Conservation (phyloP, 257 asterid genomes). For the Solanum chaucha region DNA sequence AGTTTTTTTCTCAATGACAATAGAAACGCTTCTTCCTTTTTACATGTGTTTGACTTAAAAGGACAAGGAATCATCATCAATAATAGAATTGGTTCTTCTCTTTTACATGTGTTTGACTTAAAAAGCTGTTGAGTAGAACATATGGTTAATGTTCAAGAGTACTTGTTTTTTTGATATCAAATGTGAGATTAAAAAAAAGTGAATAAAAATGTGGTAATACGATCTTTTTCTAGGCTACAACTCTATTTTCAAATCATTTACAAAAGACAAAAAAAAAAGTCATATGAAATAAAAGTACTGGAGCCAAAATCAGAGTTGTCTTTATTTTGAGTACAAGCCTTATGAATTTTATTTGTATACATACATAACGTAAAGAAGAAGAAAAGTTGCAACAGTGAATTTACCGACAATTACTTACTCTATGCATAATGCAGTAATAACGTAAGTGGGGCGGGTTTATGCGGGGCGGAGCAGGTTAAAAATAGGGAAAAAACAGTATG, state of each 20-base stretch:
- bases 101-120: not conserved
- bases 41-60: not conserved
- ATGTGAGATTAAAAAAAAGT: not conserved
- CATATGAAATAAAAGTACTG: not conserved
- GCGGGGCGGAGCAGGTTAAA: not conserved
- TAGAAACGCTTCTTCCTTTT: not conserved
- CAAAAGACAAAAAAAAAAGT: not conserved
- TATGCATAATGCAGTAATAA: not conserved
- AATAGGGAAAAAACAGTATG: not conserved
- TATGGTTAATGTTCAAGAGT: not conserved
- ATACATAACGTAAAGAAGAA: not conserved
- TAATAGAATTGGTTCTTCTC: not conserved
- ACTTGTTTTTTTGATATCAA: not conserved
- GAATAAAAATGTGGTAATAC: not conserved
- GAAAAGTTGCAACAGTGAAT: not conserved
- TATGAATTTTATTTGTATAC: not conserved
- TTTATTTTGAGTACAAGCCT: not conserved
- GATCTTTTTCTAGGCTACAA: not conserved
- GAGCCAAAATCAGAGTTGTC: not conserved
- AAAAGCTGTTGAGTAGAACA: not conserved
- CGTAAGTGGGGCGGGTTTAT: not conserved
- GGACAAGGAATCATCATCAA: not conserved
- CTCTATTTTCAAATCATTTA: not conserved
- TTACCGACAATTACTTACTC: not conserved
- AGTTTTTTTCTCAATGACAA: not conserved